A percentile compares a stretch with the other conserved stretches of the same genome.
Conservation (phyloP, 495 filamentous ascomycete genomes). For the Pseudomonodictys pantanalensis region DNA sequence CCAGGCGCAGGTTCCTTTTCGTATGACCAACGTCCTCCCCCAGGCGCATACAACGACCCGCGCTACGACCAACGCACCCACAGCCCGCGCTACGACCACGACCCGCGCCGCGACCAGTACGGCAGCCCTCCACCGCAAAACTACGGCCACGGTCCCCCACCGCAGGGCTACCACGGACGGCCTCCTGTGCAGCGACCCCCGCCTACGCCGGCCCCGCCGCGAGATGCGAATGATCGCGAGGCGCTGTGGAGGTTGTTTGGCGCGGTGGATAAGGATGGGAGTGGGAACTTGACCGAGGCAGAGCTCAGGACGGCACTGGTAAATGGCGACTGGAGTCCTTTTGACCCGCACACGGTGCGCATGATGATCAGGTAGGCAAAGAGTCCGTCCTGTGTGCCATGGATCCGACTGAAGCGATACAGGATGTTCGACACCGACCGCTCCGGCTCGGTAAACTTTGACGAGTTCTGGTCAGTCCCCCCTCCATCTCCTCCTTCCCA, state of each 20-base stretch:
- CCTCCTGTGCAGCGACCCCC: slow-evolving; percentile 62
- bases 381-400: slow-evolving; percentile 34
- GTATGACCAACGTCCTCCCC: slow-evolving; percentile 33
- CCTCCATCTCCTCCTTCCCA: neutral
- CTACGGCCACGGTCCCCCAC: slow-evolving; percentile 59
- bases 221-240: slow-evolving; percentile 59
- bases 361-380: slow-evolving; percentile 74
- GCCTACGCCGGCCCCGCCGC: slow-evolving; percentile 61
- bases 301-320: slow-evolving; percentile 91
- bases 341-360: slow-evolving; percentile 92
- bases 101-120: slow-evolving; percentile 41
- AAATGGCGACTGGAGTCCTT: slow-evolving; percentile 91
- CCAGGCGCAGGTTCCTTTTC: slow-evolving; percentile 2
- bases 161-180: slow-evolving; percentile 45
- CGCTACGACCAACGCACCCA: slow-evolving; percentile 31
- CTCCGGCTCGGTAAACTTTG: slow-evolving; percentile 83
- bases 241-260: slow-evolving; percentile 82
- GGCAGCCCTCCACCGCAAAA: slow-evolving; percentile 57
- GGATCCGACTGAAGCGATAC: neutral
- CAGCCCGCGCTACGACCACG: slow-evolving; percentile 42
- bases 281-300: slow-evolving; percentile 76
- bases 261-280: slow-evolving; percentile 82
- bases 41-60: slow-evolving; percentile 29
- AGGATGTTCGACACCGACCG: slow-evolving; percentile 93
- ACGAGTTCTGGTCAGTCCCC: slow-evolving; percentile 73